Percentiles rank a stretch among this genome's conserved stretches.
phyloP scores from a whole-genome alignment of 2,329 filamentous ascomycete species.

The Beauveria medogensis region DNA sequence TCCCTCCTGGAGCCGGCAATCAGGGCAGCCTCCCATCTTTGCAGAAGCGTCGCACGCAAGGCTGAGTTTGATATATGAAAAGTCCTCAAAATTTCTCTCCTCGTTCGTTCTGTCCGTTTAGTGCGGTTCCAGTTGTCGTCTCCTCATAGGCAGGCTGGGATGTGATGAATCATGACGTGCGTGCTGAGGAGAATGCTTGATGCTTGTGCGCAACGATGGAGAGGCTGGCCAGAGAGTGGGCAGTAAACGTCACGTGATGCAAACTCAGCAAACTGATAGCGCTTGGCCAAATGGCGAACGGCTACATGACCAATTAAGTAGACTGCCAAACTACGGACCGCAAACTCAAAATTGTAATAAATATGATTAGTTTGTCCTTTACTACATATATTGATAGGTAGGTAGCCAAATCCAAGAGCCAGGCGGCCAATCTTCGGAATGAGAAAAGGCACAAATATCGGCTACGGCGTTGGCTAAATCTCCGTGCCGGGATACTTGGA shows the following conservation, averaged over 20 bases:
- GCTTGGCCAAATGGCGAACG: neutral
- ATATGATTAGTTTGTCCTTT: too few relatives aligned
- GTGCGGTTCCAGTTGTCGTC: neutral
- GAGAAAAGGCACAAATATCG: neutral
- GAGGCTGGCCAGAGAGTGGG: neutral
- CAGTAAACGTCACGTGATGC: neutral
- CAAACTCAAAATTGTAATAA: too few relatives aligned
- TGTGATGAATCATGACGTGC: neutral
- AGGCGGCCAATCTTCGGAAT: neutral
- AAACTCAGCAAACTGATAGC: neutral
- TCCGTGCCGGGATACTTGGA: neutral
- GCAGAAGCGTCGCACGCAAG: neutral
- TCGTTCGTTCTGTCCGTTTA: neutral
- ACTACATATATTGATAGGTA: neutral
- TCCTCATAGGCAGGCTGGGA: neutral
- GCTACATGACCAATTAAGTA: neutral
- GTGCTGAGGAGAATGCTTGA: neutral
- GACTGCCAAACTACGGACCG: neutral
- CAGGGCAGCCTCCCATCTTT: neutral
- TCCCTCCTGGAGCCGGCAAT: neutral
- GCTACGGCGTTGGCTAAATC: neutral
- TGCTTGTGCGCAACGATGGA: slow-evolving; percentile 1
- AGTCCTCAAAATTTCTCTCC: neutral
- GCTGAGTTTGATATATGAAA: neutral
- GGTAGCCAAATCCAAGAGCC: neutral